Conservation (phyloP, 1,284 basidiomycete genomes). For the Malassezia psittaci region DNA sequence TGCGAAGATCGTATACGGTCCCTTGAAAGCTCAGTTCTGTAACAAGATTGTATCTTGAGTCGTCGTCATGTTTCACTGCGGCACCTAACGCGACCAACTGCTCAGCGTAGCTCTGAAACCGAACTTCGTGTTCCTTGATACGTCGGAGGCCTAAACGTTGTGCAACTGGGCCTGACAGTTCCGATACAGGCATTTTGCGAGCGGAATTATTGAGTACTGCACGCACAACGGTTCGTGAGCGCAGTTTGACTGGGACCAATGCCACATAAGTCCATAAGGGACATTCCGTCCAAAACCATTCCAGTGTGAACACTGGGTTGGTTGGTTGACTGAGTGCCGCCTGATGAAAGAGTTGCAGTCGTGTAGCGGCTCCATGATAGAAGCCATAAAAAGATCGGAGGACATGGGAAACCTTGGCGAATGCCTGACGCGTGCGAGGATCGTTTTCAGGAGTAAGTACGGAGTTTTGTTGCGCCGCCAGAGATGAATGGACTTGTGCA, state of each 20-base stretch:
- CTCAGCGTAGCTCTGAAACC: conserved; percentile 9
- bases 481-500: background rate
- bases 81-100: conserved; percentile 11
- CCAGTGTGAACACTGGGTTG: conserved; percentile 11
- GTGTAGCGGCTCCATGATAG: conserved; percentile 19
- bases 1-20: background rate
- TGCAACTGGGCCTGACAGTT: conserved; percentile 15
- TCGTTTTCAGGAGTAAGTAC: background rate
- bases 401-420: conserved; percentile 17
- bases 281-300: conserved; percentile 29
- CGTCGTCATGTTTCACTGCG: background rate
- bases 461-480: no score
- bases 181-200: conserved; percentile 12
- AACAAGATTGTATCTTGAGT: background rate
- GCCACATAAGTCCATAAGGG: conserved; percentile 18
- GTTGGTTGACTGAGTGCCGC: background rate
- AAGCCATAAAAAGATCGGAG: conserved; percentile 26
- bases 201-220: conserved; percentile 9
- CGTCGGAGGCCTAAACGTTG: conserved; percentile 16
- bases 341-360: conserved; percentile 26
- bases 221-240: conserved; percentile 12
- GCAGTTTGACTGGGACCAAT: conserved; percentile 17
- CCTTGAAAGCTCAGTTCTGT: background rate
- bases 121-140: background rate
- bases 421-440: conserved; percentile 11